These are phyloP conservation scores for Erodium trifolium DNA, from an alignment of 441 rosid species.

Conservation along the genomic window DNA sequence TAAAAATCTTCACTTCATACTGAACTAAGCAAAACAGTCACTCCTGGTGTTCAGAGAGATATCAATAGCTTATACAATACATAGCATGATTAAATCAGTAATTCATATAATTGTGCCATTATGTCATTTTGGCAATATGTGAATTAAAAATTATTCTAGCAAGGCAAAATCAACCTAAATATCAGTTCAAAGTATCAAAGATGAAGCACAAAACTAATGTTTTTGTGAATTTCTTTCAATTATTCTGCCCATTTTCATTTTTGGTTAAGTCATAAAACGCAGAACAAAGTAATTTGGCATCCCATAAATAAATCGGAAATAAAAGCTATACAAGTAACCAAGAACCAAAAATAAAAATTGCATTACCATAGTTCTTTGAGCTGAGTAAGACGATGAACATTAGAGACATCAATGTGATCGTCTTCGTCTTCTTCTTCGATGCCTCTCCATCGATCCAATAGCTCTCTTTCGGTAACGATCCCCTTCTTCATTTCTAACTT, in stretches of 20 bases:
- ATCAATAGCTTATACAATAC: too few relatives aligned
- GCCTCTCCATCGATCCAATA: conserved; percentile 65
- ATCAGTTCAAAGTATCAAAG: neutral
- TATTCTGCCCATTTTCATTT: neutral
- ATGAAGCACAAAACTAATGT: neutral
- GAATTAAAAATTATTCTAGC: neutral
- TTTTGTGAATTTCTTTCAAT: neutral
- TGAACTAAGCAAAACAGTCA: neutral
- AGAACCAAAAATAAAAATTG: neutral
- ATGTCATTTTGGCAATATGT: neutral
- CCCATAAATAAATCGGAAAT: neutral
- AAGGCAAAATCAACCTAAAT: neutral
- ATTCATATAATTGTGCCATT: neutral
- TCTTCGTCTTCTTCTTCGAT: conserved; percentile 74
- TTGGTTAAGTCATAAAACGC: neutral
- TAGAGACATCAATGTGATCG: conserved; percentile 39
- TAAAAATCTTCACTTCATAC: conserved; percentile 8
- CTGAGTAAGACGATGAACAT: conserved; percentile 41
- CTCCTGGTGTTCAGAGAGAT: neutral
- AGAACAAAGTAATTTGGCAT: neutral
- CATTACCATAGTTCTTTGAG: conserved; percentile 81
- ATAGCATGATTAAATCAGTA: neutral
- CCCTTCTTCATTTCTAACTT: conserved; percentile 31
- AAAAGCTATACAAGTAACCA: neutral
- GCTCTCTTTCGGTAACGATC: conserved; percentile 37